Conservation (phyloP, 139 green algal genomes). For the Yamagishiella unicocca region DNA sequence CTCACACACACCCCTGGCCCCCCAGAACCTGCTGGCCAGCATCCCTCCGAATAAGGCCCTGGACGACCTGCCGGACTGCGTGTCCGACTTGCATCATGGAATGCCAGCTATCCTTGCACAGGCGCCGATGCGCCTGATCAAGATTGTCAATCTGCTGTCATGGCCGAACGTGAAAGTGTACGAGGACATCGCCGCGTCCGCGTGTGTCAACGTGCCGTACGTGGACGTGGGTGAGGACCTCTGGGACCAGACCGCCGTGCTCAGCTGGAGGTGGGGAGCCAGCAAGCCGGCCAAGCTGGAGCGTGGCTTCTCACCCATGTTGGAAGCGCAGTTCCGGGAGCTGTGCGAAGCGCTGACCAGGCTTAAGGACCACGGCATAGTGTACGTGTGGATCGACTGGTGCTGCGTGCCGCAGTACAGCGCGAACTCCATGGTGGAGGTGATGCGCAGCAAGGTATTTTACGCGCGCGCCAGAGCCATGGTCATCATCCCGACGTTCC, state of each 20-base stretch:
- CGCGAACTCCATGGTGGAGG: constrained; percentile 12
- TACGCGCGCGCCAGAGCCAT: constrained; percentile 5
- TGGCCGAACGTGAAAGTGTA: constrained; percentile 10
- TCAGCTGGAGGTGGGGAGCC: constrained; percentile 16
- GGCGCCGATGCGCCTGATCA: constrained; percentile 28
- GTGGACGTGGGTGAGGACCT: not conserved
- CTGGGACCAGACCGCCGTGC: not conserved
- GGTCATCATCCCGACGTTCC: constrained; percentile 32
- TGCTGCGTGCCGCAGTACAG: constrained; percentile 41
- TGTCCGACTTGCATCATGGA: constrained; percentile 17
- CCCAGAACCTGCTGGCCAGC: not conserved
- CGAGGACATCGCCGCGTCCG: not conserved
- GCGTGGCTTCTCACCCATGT: constrained; percentile 27
- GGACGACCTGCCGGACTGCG: constrained; percentile 19
- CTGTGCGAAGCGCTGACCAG: not conserved
- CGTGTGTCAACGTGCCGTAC: constrained; percentile 31
- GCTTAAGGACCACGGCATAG: not conserved
- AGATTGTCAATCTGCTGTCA: not conserved
- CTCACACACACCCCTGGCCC: not conserved
- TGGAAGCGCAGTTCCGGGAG: not conserved
- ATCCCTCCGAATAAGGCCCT: not conserved
- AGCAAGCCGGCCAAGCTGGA: not conserved
- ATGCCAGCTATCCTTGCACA: not conserved
- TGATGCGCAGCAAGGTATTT: constrained; percentile 34
- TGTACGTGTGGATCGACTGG: constrained; percentile 40